Base-by-base conservation (phyloP, 192 early-diverging fungal species). In the Coemansia sp. region DNA sequence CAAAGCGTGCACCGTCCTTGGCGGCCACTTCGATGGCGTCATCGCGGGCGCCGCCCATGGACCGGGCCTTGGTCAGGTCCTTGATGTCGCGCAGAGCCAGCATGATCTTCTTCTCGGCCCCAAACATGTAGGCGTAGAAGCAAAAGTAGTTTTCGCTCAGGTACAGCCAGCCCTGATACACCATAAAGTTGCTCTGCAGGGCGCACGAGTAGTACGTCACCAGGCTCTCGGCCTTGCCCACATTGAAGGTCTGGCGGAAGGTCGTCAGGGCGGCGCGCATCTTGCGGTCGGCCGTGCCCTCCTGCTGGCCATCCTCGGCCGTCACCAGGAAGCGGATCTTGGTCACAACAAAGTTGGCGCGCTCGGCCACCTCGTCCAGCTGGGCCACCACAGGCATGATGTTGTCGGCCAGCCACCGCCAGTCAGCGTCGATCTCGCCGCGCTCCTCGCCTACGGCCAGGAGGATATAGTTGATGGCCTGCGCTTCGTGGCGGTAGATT, bases 151-250 rank as follows among this genome's bases (percentile, higher is more conserved):
- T 88, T 56, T 91, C 83, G 39, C 88, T 91, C 32, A 99, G 80
- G 54, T 99, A 99, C 66, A 99, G 69, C 96, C 96, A 99, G 0
- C 96, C 96, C 68, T 99, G 96, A 60, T 86, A 87, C 37, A 86
- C 77, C 56, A 94, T 80, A 51, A 80, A 66, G 38, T 76, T 80
- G 19, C 78, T 77, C 37, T 90, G 81, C 49, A 91, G 91, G 3
- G 89, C 85, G 51, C 91, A 93, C 9, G 92, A 90, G 70, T 99
- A 99, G 64, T 93, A 97, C 41, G 85, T 94, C 20, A 98, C 92
- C 47, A 98, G 78, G 39, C 83, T 81, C 56, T 98, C 95, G 3
- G 78, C 78, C 18, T 84, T 71, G 1, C 85, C 73, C 21, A 96
- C 72, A 35, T 82, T 78, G 47, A 98, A 98, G 8, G 84, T 83